Evolutionary conservation across 2,329 filamentous ascomycete species (phyloP).

Genomic region (Rutstroemia sp.): DNA sequence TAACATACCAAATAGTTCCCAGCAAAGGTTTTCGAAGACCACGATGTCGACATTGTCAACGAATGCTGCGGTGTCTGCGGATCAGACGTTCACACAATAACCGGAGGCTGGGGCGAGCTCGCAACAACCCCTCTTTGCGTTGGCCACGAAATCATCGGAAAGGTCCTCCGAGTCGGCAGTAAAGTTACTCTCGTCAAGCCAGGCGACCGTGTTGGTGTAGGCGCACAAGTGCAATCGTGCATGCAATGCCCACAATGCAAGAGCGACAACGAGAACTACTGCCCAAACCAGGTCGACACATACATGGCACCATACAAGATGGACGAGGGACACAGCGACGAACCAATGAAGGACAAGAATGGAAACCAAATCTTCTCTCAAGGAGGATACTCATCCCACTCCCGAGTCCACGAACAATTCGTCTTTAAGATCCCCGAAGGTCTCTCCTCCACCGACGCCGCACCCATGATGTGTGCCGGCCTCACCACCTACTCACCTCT

Average conservation of each 20-base stretch:
- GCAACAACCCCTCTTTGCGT: slow-evolving; percentile 25
- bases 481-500: slow-evolving; percentile 68
- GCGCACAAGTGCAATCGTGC: slow-evolving; percentile 43
- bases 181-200: slow-evolving; percentile 49
- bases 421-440: slow-evolving; percentile 49
- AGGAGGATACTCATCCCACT: slow-evolving; percentile 44
- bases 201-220: slow-evolving; percentile 45
- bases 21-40: slow-evolving; percentile 70
- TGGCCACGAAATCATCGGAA: slow-evolving; percentile 44
- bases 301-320: slow-evolving; percentile 22
- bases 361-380: slow-evolving; percentile 32
- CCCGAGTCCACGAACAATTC: slow-evolving; percentile 51
- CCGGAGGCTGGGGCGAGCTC: slow-evolving; percentile 21
- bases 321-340: slow-evolving; percentile 6
- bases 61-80: slow-evolving; percentile 48
- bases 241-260: slow-evolving; percentile 44
- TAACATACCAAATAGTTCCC: not conserved
- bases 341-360: slow-evolving; percentile 6
- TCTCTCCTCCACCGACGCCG: slow-evolving; percentile 41
- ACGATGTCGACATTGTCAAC: slow-evolving; percentile 82
- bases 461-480: slow-evolving; percentile 72
- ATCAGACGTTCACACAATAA: slow-evolving; percentile 25
- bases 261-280: slow-evolving; percentile 23
- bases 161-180: slow-evolving; percentile 44
- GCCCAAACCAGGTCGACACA: slow-evolving; percentile 21